Percentiles rank a stretch among this genome's conserved stretches.
Evolutionary conservation across 106 monocot genomes (phyloP).

Genomic region (Cymbidium sinense): DNA sequence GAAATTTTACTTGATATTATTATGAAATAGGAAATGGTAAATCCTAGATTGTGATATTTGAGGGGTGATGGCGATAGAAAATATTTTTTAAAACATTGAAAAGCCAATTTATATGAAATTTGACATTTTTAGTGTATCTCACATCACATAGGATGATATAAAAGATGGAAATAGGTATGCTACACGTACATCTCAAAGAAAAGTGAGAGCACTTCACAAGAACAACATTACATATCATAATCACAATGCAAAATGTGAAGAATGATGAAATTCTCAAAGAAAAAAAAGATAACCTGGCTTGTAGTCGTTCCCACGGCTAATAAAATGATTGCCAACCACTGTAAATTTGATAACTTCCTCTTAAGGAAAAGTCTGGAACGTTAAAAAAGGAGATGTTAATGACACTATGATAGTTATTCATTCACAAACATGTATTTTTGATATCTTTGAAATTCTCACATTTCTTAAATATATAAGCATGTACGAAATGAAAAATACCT

Average conservation of each 20-base stretch:
- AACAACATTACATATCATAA: background rate
- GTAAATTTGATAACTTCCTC: conserved; percentile 74
- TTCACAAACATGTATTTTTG: background rate
- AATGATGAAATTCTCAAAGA: background rate
- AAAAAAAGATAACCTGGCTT: conserved; percentile 58
- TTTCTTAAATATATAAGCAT: background rate
- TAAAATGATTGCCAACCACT: conserved; percentile 90
- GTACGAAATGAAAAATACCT: conserved; percentile 32
- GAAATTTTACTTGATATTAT: background rate
- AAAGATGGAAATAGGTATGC: no score
- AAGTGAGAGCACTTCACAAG: background rate
- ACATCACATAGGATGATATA: no score
- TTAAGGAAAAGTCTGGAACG: conserved; percentile 61
- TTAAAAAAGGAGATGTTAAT: conserved; percentile 5
- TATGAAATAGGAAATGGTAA: background rate
- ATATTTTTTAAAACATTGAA: background rate
- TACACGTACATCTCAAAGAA: background rate
- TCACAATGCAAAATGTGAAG: background rate
- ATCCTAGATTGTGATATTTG: background rate
- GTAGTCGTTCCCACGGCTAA: conserved; percentile 90
- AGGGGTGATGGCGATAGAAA: no score
- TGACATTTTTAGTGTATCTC: no score
- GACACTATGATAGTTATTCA: background rate
- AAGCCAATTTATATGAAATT: no score
- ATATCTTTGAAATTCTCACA: background rate